phyloP scores from a whole-genome alignment of 805 yeast species.

The Metschnikowia similis region DNA sequence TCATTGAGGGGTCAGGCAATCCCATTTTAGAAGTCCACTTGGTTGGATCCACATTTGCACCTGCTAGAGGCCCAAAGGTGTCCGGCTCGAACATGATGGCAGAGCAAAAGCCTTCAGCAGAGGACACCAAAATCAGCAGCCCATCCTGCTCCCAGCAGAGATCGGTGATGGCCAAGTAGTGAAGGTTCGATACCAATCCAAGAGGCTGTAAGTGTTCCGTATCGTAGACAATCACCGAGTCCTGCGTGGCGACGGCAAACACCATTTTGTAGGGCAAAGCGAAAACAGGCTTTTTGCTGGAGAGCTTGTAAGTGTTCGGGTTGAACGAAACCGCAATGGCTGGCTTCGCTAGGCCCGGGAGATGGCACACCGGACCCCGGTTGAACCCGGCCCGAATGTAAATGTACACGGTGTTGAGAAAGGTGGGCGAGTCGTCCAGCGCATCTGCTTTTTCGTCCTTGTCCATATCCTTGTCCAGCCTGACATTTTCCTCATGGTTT shows the following conservation, averaged over 20 bases:
- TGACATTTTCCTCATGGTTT: conserved; percentile 11
- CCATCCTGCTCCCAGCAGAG: conserved; percentile 84
- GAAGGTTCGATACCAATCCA: conserved; percentile 73
- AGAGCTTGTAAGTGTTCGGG: conserved; percentile 49
- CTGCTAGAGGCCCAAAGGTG: conserved; percentile 48
- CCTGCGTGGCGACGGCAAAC: conserved; percentile 92
- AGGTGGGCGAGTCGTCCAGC: conserved; percentile 1
- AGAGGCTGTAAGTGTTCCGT: conserved; percentile 68
- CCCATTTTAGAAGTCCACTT: neutral
- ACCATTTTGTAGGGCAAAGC: conserved; percentile 72
- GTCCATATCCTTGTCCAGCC: conserved; percentile 13
- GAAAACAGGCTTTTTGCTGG: conserved; percentile 34
- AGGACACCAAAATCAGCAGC: conserved; percentile 59
- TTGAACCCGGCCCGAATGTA: conserved; percentile 68
- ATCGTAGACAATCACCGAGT: conserved; percentile 75
- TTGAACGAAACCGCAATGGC: conserved; percentile 80
- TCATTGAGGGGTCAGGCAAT: neutral
- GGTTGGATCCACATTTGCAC: neutral
- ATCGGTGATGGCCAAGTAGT: conserved; percentile 86
- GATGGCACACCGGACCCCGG: conserved; percentile 67
- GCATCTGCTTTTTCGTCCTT: neutral
- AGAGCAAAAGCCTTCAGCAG: conserved; percentile 93
- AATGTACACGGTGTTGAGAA: conserved; percentile 68
- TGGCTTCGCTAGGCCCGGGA: conserved; percentile 79
- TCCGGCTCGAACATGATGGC: conserved; percentile 49